Percentiles rank a stretch among this genome's conserved stretches.
phyloP scores from a whole-genome alignment of 306 rosid species.

The Vigna hirtella region DNA sequence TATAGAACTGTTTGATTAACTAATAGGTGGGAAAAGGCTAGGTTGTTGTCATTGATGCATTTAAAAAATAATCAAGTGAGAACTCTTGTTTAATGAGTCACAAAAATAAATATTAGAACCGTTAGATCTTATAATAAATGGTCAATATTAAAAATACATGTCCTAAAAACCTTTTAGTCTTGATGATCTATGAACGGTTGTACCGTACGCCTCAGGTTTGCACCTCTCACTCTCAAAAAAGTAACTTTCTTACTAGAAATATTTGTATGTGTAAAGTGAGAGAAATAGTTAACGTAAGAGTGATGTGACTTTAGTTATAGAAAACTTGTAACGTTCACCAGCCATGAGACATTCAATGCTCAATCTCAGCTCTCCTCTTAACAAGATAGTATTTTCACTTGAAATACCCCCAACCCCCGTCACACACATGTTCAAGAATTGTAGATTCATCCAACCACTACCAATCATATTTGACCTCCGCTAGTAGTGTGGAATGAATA shows the following conservation, averaged over 20 bases:
- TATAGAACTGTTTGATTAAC: neutral
- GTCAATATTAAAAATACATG: neutral
- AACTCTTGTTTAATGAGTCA: neutral
- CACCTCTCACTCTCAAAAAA: neutral
- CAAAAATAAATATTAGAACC: neutral
- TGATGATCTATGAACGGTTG: neutral
- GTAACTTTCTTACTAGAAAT: neutral
- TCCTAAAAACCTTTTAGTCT: neutral
- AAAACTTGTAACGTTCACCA: neutral
- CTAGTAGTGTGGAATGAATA: too few species aligned
- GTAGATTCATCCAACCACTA: too few species aligned
- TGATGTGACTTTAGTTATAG: too few species aligned
- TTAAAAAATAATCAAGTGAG: neutral
- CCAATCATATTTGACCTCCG: too few species aligned
- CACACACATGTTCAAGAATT: too few species aligned
- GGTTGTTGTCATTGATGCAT: neutral
- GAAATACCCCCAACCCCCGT: too few species aligned
- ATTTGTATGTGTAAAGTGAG: too few species aligned
- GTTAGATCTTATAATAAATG: neutral
- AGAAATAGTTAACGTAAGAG: too few species aligned
- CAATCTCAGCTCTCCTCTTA: neutral
- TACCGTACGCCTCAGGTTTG: neutral
- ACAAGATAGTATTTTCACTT: neutral
- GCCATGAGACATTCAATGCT: neutral
- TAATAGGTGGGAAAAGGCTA: neutral